A percentile compares a stretch with the other conserved stretches of the same genome.
These are phyloP conservation scores for Medicago lupulina DNA, from an alignment of 306 rosid species.

Conservation along the genomic window DNA sequence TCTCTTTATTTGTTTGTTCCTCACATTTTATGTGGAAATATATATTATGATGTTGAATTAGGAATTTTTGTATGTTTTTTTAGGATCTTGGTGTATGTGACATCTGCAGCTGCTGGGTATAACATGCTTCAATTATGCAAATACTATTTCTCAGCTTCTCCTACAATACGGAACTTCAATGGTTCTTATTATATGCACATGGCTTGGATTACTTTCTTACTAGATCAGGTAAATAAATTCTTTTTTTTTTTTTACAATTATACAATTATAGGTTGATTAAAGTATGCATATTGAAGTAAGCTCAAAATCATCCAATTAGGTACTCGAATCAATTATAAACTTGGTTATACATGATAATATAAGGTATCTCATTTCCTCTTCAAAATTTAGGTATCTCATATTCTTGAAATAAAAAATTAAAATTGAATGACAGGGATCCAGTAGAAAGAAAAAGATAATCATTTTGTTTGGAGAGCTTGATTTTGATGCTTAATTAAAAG, in stretches of 20 bases:
- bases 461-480: neutral
- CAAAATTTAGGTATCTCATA: neutral
- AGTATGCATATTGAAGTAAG: no score
- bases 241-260: neutral
- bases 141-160: conserved; percentile 30
- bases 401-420: no score
- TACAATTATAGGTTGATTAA: no score
- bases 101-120: conserved; percentile 68
- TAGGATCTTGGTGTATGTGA: conserved; percentile 61
- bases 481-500: neutral
- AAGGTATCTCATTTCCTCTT: neutral
- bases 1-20: neutral
- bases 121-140: conserved; percentile 63
- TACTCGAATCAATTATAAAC: no score
- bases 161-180: conserved; percentile 29
- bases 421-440: no score
- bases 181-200: conserved; percentile 35
- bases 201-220: conserved; percentile 64
- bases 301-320: no score
- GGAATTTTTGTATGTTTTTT: neutral
- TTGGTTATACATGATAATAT: no score
- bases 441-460: neutral
- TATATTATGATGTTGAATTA: neutral
- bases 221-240: conserved; percentile 70
- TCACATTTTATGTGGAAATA: neutral